A percentile compares a stretch with the other conserved stretches of the same genome.
phyloP scores from a whole-genome alignment of 2,329 filamentous ascomycete species.

The Gyromitra esculenta region DNA sequence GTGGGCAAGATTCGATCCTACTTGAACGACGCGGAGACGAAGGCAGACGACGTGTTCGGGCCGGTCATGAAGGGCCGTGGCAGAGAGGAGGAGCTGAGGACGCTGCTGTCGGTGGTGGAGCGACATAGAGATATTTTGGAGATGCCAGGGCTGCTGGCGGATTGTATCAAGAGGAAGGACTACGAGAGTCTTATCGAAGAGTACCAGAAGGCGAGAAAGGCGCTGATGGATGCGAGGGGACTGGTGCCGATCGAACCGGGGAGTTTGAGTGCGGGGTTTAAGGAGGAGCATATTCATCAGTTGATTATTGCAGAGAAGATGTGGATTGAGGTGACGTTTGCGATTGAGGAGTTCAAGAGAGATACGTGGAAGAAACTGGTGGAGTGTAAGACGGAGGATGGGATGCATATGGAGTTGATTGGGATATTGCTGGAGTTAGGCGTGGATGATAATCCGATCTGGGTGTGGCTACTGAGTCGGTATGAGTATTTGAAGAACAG shows the following conservation, averaged over 20 bases:
- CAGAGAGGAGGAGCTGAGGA: constrained; percentile 86
- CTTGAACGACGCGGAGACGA: constrained; percentile 86
- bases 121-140: constrained; percentile 84
- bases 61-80: constrained; percentile 90
- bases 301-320: constrained; percentile 89
- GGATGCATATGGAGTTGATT: constrained; percentile 91
- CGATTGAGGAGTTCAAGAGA: constrained; percentile 85
- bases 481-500: constrained; percentile 90
- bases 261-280: constrained; percentile 60
- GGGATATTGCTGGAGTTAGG: constrained; percentile 87
- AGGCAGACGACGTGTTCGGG: constrained; percentile 97
- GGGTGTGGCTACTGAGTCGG: constrained; percentile 90
- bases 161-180: constrained; percentile 89
- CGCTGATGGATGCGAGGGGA: constrained; percentile 78
- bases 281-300: constrained; percentile 82
- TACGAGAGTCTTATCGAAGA: constrained; percentile 88
- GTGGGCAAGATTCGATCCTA: constrained; percentile 80
- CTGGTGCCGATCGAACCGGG: constrained; percentile 68
- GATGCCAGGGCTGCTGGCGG: constrained; percentile 77
- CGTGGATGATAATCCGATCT: constrained; percentile 94
- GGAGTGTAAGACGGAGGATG: constrained; percentile 71
- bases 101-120: constrained; percentile 78
- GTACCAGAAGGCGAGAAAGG: constrained; percentile 82
- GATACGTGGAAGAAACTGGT: constrained; percentile 84
- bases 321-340: constrained; percentile 92